Evolutionary conservation across 768 basidiomycete species (phyloP).

Genomic region (Suillus placidus): DNA sequence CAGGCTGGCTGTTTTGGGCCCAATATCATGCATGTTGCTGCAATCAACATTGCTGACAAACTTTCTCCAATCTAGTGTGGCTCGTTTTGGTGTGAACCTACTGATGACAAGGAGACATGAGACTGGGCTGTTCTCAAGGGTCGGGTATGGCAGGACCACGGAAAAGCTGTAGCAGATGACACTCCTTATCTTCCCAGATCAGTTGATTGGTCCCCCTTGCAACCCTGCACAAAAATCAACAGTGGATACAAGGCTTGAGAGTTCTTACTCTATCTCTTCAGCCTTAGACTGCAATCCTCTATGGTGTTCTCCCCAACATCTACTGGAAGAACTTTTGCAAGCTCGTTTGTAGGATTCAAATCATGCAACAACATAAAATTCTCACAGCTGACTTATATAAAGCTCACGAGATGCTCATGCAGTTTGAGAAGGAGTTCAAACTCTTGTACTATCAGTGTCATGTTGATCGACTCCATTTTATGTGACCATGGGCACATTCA

Average conservation of each 20-base stretch:
- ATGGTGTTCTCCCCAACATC: constrained; percentile 16
- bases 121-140: constrained; percentile 35
- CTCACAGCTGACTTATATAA: constrained; percentile 12
- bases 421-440: constrained; percentile 31
- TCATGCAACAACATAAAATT: constrained; percentile 27
- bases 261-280: constrained; percentile 18
- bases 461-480: constrained; percentile 30
- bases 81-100: constrained; percentile 15
- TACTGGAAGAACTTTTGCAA: constrained; percentile 28
- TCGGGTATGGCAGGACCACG: constrained; percentile 22
- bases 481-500: constrained; percentile 29
- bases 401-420: constrained; percentile 10
- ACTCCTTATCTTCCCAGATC: constrained; percentile 18
- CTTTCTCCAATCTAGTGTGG: constrained; percentile 27
- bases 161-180: constrained; percentile 20
- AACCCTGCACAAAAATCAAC: constrained; percentile 27
- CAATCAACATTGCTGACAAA: constrained; percentile 25
- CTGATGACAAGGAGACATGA: constrained; percentile 31
- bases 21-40: constrained; percentile 44
- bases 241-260: constrained; percentile 28
- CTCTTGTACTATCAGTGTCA: constrained; percentile 28
- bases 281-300: constrained; percentile 21
- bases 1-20: constrained; percentile 35
- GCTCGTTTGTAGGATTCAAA: constrained; percentile 20
- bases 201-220: constrained; percentile 22